A percentile compares a stretch with the other conserved stretches of the same genome.
Conservation (phyloP, 1,284 basidiomycete genomes). For the Cryptococcus jaspeensis region DNA sequence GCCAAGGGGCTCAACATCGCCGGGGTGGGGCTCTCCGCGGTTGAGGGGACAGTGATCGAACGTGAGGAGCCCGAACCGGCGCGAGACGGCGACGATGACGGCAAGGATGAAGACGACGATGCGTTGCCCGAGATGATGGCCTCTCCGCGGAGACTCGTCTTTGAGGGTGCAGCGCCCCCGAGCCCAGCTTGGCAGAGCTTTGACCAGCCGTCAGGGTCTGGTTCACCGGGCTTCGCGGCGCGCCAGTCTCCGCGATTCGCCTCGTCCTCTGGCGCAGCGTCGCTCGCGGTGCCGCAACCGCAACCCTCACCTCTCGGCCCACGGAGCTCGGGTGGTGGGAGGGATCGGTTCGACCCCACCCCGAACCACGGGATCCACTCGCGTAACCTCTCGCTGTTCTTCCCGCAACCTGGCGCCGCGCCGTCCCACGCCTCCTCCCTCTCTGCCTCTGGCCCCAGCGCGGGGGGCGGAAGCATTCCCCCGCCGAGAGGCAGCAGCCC, state of each 20-base stretch:
- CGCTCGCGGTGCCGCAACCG: not conserved
- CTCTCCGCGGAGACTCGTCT: constrained; percentile 9
- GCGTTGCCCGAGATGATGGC: constrained; percentile 12
- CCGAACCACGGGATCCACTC: constrained; percentile 64
- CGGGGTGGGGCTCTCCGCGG: constrained; percentile 6
- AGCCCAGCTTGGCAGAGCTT: constrained; percentile 34
- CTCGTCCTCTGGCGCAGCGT: no score
- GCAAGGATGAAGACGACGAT: constrained; percentile 8
- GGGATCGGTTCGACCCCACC: constrained; percentile 30
- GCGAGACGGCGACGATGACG: no score
- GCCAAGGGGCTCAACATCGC: constrained; percentile 17
- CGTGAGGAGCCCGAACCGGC: not conserved
- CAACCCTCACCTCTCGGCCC: constrained; percentile 14
- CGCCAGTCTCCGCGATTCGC: constrained; percentile 3
- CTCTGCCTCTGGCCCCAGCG: no score
- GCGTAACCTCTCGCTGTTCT: constrained; percentile 85
- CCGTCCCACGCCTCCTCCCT: not conserved
- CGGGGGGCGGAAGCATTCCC: no score
- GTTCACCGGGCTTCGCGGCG: constrained; percentile 10
- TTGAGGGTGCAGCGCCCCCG: constrained; percentile 15
- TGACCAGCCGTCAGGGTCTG: constrained; percentile 17
- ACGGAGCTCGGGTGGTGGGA: not conserved
- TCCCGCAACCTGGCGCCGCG: constrained; percentile 71
- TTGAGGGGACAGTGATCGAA: constrained; percentile 3
- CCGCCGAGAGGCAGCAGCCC: no score